These are phyloP conservation scores for Verruconis gallopava DNA, from an alignment of 2,329 filamentous ascomycete species.

Conservation along the genomic window DNA sequence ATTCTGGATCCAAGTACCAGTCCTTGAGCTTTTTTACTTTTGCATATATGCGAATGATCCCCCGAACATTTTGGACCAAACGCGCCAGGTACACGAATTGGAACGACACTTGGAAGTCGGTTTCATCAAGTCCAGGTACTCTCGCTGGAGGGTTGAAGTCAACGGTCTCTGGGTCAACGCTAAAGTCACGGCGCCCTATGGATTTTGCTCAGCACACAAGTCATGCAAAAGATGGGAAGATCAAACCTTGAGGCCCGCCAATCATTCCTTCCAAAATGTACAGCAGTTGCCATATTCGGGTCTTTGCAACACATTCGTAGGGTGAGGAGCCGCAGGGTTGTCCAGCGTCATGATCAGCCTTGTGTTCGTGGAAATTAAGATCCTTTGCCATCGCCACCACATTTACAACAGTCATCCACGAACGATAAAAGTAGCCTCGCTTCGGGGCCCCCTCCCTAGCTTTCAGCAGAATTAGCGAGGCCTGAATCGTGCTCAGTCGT, in stretches of 20 bases:
- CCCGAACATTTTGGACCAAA: constrained; percentile 63
- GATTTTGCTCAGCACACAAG: not conserved
- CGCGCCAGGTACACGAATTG: constrained; percentile 75
- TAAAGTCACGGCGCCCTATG: constrained; percentile 64
- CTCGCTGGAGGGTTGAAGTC: constrained; percentile 57
- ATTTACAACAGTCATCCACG: constrained; percentile 91
- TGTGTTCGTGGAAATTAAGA: constrained; percentile 77
- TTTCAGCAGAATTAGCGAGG: constrained; percentile 74
- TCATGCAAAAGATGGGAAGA: no score
- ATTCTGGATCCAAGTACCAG: constrained; percentile 77
- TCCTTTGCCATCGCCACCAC: constrained; percentile 91
- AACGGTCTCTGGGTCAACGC: constrained; percentile 61
- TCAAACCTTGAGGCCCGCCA: constrained; percentile 75
- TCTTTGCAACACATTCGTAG: constrained; percentile 72
- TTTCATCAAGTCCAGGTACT: constrained; percentile 54
- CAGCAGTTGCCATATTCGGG: constrained; percentile 78
- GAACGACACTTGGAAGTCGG: constrained; percentile 64
- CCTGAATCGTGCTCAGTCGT: constrained; percentile 81
- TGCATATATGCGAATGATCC: constrained; percentile 62
- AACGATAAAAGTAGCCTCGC: constrained; percentile 89
- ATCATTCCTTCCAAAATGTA: constrained; percentile 85
- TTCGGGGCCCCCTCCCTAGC: constrained; percentile 86
- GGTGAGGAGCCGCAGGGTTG: constrained; percentile 54
- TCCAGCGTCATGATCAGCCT: constrained; percentile 61
- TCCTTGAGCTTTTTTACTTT: constrained; percentile 64